A percentile compares a stretch with the other conserved stretches of the same genome.
phyloP scores from a whole-genome alignment of 495 filamentous ascomycete genomes.

The Talaromyces proteolyticus region DNA sequence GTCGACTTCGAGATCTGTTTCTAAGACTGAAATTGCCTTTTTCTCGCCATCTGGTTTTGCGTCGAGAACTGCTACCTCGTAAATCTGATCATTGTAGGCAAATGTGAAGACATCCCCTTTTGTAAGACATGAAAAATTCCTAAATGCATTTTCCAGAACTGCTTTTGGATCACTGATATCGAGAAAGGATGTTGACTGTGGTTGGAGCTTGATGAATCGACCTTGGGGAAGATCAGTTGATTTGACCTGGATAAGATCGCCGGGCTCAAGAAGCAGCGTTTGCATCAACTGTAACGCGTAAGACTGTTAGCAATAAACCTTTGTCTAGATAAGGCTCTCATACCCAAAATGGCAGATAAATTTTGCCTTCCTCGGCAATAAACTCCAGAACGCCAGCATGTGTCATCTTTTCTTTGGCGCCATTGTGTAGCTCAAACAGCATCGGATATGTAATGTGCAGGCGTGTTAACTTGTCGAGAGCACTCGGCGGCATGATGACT shows the following conservation, averaged over 20 bases:
- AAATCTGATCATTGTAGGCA: slow-evolving; percentile 87
- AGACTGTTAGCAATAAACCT: slow-evolving; percentile 8
- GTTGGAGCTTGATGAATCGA: slow-evolving; percentile 89
- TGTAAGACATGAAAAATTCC: slow-evolving; percentile 88
- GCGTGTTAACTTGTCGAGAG: slow-evolving; percentile 88
- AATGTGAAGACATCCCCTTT: slow-evolving; percentile 93
- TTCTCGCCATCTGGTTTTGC: slow-evolving; percentile 75
- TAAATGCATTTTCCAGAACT: slow-evolving; percentile 93
- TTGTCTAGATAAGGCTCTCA: slow-evolving; percentile 15
- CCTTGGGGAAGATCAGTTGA: slow-evolving; percentile 87
- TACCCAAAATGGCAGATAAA: slow-evolving; percentile 95
- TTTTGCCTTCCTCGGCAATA: slow-evolving; percentile 93
- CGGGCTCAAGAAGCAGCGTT: slow-evolving; percentile 79
- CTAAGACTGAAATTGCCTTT: slow-evolving; percentile 81
- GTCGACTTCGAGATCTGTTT: slow-evolving; percentile 92
- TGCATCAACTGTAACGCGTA: slow-evolving; percentile 82
- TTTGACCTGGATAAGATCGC: slow-evolving; percentile 91
- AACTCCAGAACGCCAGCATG: slow-evolving; percentile 97
- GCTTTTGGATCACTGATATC: slow-evolving; percentile 97
- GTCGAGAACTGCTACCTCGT: slow-evolving; percentile 87
- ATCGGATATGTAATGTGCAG: slow-evolving; percentile 98
- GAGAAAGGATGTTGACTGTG: slow-evolving; percentile 84
- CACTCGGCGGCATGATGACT: slow-evolving; percentile 90
- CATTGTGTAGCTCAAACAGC: slow-evolving; percentile 91
- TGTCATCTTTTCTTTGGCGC: slow-evolving; percentile 66